Percentiles rank a stretch among this genome's conserved stretches.
These are phyloP conservation scores for Thuja plicata DNA, from an alignment of 83 land plant species.

Conservation along the genomic window DNA sequence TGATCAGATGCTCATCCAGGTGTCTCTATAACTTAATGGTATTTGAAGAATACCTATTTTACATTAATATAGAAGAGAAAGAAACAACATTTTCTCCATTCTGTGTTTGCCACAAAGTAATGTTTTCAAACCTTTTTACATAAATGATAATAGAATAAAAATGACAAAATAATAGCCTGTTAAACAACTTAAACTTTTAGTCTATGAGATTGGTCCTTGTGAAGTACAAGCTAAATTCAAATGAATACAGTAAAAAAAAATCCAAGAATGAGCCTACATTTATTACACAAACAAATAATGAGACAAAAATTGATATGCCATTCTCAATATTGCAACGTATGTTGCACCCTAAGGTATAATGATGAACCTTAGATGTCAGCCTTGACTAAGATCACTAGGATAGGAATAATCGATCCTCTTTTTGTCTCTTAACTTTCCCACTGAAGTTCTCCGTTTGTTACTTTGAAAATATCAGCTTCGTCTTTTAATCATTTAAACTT, in stretches of 20 bases:
- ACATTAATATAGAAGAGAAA: too few species aligned
- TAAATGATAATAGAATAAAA: not conserved
- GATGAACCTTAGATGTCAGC: not conserved
- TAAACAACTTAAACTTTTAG: not conserved
- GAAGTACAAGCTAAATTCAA: not conserved
- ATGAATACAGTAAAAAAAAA: not conserved
- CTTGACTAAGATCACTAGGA: not conserved
- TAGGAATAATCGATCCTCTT: not conserved
- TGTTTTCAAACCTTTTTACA: constrained; percentile 48
- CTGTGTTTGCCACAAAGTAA: too few species aligned
- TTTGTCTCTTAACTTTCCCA: not conserved
- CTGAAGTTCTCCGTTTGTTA: not conserved
- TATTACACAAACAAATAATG: not conserved
- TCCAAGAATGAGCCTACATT: not conserved
- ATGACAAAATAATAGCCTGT: not conserved
- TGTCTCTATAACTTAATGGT: too few species aligned
- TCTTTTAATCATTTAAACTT: not conserved
- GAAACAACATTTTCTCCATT: too few species aligned
- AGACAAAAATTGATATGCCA: not conserved
- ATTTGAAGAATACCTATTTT: too few species aligned
- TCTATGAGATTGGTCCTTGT: not conserved
- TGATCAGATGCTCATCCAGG: too few species aligned
- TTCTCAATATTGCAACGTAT: not conserved
- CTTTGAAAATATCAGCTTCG: too few species aligned
- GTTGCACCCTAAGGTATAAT: not conserved